Evolutionary conservation across 768 basidiomycete genomes (phyloP), one percentile per base, ranked within the genome.

Genomic region (Coprinopsis sp.): DNA sequence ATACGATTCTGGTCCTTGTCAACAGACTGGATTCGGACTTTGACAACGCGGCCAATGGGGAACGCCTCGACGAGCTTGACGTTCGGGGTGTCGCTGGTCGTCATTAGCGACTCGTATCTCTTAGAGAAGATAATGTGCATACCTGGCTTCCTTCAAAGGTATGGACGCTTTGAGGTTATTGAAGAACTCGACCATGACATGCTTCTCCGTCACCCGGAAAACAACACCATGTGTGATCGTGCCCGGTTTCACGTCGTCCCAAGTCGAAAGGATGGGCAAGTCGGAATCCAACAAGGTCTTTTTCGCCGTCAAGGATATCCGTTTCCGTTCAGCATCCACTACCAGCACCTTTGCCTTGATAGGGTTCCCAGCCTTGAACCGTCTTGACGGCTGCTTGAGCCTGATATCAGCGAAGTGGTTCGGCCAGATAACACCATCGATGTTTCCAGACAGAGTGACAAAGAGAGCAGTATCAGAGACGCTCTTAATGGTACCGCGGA

Each of bases 361-460:
- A 42, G 61, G 77, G 3, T 76, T 74, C 21, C 93, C 94, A 18
- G 76, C 69, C 59, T 91, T 93, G 71, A 96, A 99, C 50, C 85
- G 78, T 66, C 84, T 90, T 33, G 91, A 82, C 8, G 95, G 95
- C 61, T 97, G 88, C 60, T 93, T 96, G 55, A 98, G 74, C n/a
- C 70, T 62, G 57, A 98, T 93, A 63, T 99, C 96, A 10, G 96
- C 92, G 61, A 89, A 96, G 61, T 98, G 96, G 51, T 82, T 79
- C 1, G 94, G 93, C 88, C 91, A 96, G 18, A 97, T 74, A 22
- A 96, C 85, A 23, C 90, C 96, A 58, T 96, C 91, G 25, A 97
- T 82, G 50, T 78, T 89, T 4, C 90, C 91, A 4, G 86, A 81
- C 46, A 98, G 71, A 23, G 88, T 82, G 33, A 98, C 81, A 58